Conservation (phyloP, 192 early-diverging fungal genomes). For the Diversispora eburnea region DNA sequence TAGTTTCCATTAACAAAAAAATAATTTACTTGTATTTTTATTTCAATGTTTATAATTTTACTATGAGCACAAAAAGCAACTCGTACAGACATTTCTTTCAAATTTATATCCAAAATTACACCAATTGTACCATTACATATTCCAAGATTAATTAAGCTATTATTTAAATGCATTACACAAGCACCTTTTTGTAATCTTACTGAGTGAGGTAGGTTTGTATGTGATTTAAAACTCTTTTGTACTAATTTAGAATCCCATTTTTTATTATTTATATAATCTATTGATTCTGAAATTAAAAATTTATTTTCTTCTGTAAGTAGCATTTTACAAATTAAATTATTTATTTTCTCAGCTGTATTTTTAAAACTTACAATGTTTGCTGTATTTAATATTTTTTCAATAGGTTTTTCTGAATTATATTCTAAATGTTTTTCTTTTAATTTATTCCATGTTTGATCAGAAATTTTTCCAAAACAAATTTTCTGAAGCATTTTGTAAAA, state of each 20-base stretch:
- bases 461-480: not conserved
- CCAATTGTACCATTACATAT: slow-evolving; percentile 10
- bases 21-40: not conserved
- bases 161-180: slow-evolving; percentile 1
- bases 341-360: not conserved
- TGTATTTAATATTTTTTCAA: not conserved
- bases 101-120: not conserved
- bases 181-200: not conserved
- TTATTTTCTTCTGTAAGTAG: not conserved
- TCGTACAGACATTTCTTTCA: not conserved
- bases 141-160: not conserved
- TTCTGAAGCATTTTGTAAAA: not conserved
- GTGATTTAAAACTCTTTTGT: not conserved
- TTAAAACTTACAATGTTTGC: not conserved
- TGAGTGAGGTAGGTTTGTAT: not conserved
- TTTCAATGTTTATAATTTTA: not conserved
- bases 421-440: too few species aligned
- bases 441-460: not conserved
- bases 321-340: not conserved
- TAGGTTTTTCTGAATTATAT: not conserved
- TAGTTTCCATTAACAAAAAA: not conserved
- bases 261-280: not conserved
- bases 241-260: too few species aligned
- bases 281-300: not conserved
- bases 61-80: not conserved